Evolutionary conservation across 2,329 filamentous ascomycete species (phyloP), one percentile per base, ranked within the genome.

Genomic region (Nothophoma quercina): DNA sequence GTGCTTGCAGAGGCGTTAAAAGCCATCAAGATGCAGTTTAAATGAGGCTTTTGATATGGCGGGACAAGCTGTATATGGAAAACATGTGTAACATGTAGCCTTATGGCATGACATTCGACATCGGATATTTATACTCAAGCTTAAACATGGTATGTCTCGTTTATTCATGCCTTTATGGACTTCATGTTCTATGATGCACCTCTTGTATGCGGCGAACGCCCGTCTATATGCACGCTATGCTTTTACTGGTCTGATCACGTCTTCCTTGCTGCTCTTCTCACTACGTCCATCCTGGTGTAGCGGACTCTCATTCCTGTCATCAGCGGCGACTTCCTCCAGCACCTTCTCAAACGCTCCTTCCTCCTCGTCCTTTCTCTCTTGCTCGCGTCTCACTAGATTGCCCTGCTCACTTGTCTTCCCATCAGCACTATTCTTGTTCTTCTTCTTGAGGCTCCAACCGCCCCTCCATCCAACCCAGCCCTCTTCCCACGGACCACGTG

Each of bases 401-500:
- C 34, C 52, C 23, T 35, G 50, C 15, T 68, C 72, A 10, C 44
- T 64, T 15, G 67, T 67, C 59, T 66, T 76, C 15, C 76, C 76
- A 67, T 78, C 76, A 19, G 73, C 74, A 64, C 64, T 76, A 21
- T 59, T 59, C 50, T 51, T 61, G 58, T 75, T 70, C 64, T 74
- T 76, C 70, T 78, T 80, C 52, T 52, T 65, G 47, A 85, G 72
- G 51, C 75, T 78, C 77, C 80, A 83, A 0, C 84, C 85, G 1
- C 85, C 85, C 15, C 69, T 70, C 85, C 85, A 87, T 0, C 85
- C 85, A 36, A 85, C 51, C 85, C 85, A 87, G 0, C 80, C 72
- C 23, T 73, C 76, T 67, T 85, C 83, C 73, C 79, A 80, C 12
- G 85, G 85, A 0, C 83, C 84, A 25, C 83, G 75, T 10, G 73